Conservation (phyloP, 129 eudicot genomes). For the Scalesia atractyloides region DNA sequence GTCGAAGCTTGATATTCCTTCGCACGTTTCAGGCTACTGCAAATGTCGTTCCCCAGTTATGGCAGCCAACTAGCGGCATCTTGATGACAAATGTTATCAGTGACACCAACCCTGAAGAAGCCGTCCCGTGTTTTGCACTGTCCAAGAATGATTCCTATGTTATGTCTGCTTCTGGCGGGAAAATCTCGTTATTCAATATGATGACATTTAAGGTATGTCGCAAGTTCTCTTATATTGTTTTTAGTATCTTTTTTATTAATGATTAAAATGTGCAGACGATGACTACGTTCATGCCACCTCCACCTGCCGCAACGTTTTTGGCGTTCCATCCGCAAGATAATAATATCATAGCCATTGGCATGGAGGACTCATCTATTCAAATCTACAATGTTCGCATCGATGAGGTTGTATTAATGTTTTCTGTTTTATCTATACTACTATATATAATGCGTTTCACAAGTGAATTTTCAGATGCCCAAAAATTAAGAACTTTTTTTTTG, state of each 20-base stretch:
- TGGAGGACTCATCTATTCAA: slow-evolving; percentile 89
- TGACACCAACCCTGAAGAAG: slow-evolving; percentile 76
- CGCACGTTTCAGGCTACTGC: slow-evolving; percentile 60
- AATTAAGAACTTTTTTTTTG: no score
- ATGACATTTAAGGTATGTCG: slow-evolving; percentile 77
- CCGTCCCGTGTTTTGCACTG: slow-evolving; percentile 83
- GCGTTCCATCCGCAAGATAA: slow-evolving; percentile 94
- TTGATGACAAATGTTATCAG: slow-evolving; percentile 80
- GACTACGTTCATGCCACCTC: slow-evolving; percentile 94
- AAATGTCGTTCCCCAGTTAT: slow-evolving; percentile 57
- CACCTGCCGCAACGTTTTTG: slow-evolving; percentile 89
- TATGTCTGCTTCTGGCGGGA: slow-evolving; percentile 94
- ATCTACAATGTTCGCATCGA: slow-evolving; percentile 86
- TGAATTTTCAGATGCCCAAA: no score
- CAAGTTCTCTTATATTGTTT: neutral
- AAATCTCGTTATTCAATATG: slow-evolving; percentile 83
- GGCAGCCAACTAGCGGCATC: slow-evolving; percentile 93
- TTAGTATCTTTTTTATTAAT: neutral
- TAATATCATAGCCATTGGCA: slow-evolving; percentile 87
- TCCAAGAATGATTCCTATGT: slow-evolving; percentile 90
- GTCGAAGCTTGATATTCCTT: neutral
- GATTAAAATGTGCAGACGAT: slow-evolving; percentile 56
- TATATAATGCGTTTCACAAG: no score
- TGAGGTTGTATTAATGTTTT: slow-evolving; percentile 47
- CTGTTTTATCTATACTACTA: no score